Base-by-base conservation (phyloP, 2,329 filamentous ascomycete genomes). In the Aspergillus quadricinctus region DNA sequence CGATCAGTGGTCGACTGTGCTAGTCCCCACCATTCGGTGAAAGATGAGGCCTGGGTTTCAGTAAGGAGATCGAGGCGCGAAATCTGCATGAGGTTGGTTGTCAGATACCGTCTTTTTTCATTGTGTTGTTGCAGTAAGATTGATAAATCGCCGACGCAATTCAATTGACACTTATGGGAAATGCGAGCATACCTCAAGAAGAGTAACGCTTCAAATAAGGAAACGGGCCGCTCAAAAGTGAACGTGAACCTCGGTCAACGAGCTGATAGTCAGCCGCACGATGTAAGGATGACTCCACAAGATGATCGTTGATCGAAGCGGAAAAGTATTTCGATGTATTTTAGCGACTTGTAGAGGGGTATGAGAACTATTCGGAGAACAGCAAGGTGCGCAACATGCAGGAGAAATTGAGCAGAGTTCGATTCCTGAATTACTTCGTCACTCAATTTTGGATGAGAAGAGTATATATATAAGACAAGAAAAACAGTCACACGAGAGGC, bases 21-120 rank as follows among this genome's bases (percentile, higher is more conserved):
- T n/a, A 37, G 31, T 37, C 14, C 31, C 48, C 27, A 45, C 27
- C 35, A 40, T 58, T 50, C 55, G 45, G 31, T 21, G 31, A 52
- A 37, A 52, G 57, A 50, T 55, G 53, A 60, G 40, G 54, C 49
- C 48, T 50, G 46, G 40, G 23, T 27, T 57, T 4, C 31, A 43
- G 29, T 37, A 35, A 49, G 53, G 35, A 23, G 40, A 28, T 29
- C 37, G 49, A 43, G 41, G 54, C 52, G 57, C 45, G 28, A 52
- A 43, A 57, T 54, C 59, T 64, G 59, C 41, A 57, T 17, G 40
- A 48, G 37, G 50, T 35, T 25, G 50, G 54, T 50, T 48, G 53
- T 64, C 56, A 64, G 57, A 41, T n/a, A 52, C 11, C 55, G 29
- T 55, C 23, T 37, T 35, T 25, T 50, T 41, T 50, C 52, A 52